These are phyloP conservation scores for Lagenidium sp. DNA, from an alignment of 352 stramenopile species.

Conservation along the genomic window DNA sequence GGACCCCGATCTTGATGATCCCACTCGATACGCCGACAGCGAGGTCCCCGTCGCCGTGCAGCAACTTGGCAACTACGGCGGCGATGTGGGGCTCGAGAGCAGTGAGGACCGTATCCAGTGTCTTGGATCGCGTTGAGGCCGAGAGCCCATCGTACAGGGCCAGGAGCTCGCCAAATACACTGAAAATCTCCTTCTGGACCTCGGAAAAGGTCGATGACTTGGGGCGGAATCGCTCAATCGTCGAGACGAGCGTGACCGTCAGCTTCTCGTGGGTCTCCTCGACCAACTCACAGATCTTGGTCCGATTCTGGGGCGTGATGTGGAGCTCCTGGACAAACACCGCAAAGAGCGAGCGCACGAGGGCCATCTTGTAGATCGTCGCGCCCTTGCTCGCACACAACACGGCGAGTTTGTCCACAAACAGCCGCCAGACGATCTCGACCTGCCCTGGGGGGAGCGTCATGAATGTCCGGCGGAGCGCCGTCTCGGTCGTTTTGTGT, in stretches of 20 bases:
- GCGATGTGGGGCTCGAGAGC: slow-evolving; percentile 23
- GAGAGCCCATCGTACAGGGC: slow-evolving; percentile 55
- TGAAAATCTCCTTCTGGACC: slow-evolving; percentile 57
- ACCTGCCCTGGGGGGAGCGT: slow-evolving; percentile 68
- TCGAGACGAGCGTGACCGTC: slow-evolving; percentile 10
- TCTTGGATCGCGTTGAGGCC: slow-evolving; percentile 23
- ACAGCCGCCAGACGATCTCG: slow-evolving; percentile 63
- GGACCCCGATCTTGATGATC: slow-evolving; percentile 73
- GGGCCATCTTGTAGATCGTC: slow-evolving; percentile 16
- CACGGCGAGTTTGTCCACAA: slow-evolving; percentile 41
- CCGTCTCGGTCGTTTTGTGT: slow-evolving; percentile 26
- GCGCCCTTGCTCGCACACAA: slow-evolving; percentile 3
- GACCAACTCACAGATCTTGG: slow-evolving; percentile 43
- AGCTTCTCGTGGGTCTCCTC: slow-evolving; percentile 43
- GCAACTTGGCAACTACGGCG: slow-evolving; percentile 25
- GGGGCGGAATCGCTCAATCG: slow-evolving; percentile 1
- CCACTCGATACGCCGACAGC: slow-evolving; percentile 20
- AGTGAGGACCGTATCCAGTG: slow-evolving; percentile 32
- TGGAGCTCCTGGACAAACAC: slow-evolving; percentile 77
- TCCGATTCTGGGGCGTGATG: slow-evolving; percentile 63
- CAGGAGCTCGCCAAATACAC: slow-evolving; percentile 66
- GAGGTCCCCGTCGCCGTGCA: slow-evolving; percentile 13
- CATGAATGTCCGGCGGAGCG: slow-evolving; percentile 60
- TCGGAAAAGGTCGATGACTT: slow-evolving; percentile 1
- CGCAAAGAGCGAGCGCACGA: slow-evolving; percentile 68